Conservation (phyloP, 805 yeast species). For the Wickerhamomyces queroliae region DNA sequence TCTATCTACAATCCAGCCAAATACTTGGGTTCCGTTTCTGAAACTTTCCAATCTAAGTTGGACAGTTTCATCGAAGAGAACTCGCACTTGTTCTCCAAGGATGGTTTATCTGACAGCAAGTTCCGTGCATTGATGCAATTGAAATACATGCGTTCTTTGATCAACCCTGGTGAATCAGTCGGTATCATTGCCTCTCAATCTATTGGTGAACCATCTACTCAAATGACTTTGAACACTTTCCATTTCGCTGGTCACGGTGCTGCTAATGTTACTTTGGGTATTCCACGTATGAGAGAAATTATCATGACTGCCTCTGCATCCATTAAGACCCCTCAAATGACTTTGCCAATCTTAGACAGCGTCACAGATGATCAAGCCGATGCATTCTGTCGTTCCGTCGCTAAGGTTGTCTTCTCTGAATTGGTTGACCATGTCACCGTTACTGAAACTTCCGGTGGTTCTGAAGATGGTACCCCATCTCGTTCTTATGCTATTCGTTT, state of each 20-base stretch:
- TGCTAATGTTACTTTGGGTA: constrained; percentile 98
- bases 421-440: constrained; percentile 81
- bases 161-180: constrained; percentile 96
- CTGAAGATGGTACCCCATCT: constrained; percentile 37
- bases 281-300: constrained; percentile 99
- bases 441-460: constrained; percentile 77
- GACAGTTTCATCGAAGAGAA: constrained; percentile 62
- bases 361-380: constrained; percentile 86
- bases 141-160: constrained; percentile 93
- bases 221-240: constrained; percentile 95
- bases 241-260: constrained; percentile 99
- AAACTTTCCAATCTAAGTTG: constrained; percentile 74
- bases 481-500: constrained; percentile 75
- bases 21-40: constrained; percentile 90
- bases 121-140: constrained; percentile 96
- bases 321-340: constrained; percentile 99
- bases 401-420: constrained; percentile 81
- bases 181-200: constrained; percentile 98
- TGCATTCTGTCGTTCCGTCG: constrained; percentile 85
- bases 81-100: constrained; percentile 45
- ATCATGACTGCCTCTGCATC: constrained; percentile 97
- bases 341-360: constrained; percentile 75
- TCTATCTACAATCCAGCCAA: constrained; percentile 84
- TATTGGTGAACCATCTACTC: constrained; percentile 98
- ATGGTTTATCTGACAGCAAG: constrained; percentile 62